Evolutionary conservation across 108 stramenopile genomes (phyloP), one percentile per base, ranked within the genome.

Genomic region (Cyclotella choctawhatcheeana): DNA sequence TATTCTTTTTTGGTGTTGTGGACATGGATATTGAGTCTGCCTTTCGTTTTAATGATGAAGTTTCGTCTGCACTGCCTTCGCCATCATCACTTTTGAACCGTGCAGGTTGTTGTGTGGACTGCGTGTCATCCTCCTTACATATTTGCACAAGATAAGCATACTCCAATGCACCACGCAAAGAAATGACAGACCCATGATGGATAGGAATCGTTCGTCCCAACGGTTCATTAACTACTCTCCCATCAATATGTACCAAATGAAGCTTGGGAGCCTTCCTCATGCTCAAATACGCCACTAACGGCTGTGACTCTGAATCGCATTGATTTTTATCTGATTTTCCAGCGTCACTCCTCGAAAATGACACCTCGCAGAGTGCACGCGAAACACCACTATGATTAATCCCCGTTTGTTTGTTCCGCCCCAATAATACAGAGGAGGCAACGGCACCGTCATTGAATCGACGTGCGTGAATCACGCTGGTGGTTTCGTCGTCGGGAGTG

Each of bases 301-400:
- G 0, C 29, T 20, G 14, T 54, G 12, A 1, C 27, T 33, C 51
- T 32, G n/a, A 37, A 4, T 44, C 32, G 4, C 13, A 21, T 50
- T 7, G 2, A 2, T 3, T 27, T 44, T 18, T 48, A 27, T 6
- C 4, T 31, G 30, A 0, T 12, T 22, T 55, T 3, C 37, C 44
- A 17, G 34, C 22, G 22, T 58, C 68, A 5, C 17, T 14, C 2
- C 32, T 21, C 29, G 58, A 30, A 32, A 76, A 33, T 2, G 76
- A 69, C 6, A 76, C 67, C 27, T 76, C 76, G 29, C 76, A 76
- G 0, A 76, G 40, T 10, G 68, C 76, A 22, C 76, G 25, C 17
- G 76, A 76, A 13, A 76, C 54, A 12, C 44, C 18, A 30, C 30
- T 44, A 29, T 60, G 60, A 31, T 44, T 40, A 47, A 76, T 76